These are phyloP conservation scores for Vaccinium darrowii DNA, from an alignment of 148 eudicot genomes.

Conservation along the genomic window DNA sequence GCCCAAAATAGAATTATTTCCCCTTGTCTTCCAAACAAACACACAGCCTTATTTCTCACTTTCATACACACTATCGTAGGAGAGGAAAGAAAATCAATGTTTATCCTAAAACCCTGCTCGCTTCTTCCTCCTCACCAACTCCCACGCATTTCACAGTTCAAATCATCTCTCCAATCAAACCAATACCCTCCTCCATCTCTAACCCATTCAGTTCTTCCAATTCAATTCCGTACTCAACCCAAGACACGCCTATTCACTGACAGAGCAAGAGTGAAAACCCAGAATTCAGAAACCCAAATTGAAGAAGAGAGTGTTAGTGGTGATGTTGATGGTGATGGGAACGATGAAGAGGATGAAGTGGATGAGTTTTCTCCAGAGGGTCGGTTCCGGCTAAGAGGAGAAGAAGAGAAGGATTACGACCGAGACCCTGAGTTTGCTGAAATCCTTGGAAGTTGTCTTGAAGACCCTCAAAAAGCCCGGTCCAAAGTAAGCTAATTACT, in stretches of 20 bases:
- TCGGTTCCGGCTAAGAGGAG: constrained; percentile 42
- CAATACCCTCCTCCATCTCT: constrained; percentile 11
- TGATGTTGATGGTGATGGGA: constrained; percentile 18
- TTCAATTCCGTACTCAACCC: constrained; percentile 16
- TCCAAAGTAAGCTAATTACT: constrained; percentile 49
- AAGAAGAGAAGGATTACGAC: constrained; percentile 59
- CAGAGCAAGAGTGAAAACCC: constrained; percentile 21
- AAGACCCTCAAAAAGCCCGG: constrained; percentile 70
- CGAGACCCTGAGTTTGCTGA: constrained; percentile 88
- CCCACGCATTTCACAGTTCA: constrained; percentile 12
- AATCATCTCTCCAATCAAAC: constrained; percentile 9
- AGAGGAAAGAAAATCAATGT: neutral
- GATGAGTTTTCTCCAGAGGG: constrained; percentile 36
- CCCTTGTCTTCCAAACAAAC: too few species aligned
- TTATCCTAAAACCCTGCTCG: constrained; percentile 16
- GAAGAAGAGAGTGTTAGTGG: constrained; percentile 20
- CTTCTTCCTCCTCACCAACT: constrained; percentile 12
- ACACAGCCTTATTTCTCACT: too few species aligned
- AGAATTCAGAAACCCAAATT: constrained; percentile 20
- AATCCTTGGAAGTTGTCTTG: constrained; percentile 76
- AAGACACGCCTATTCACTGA: constrained; percentile 9
- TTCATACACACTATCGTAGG: too few species aligned
- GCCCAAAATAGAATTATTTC: too few species aligned
- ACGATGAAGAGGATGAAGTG: constrained; percentile 39
- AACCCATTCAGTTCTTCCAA: constrained; percentile 8